A percentile compares a stretch with the other conserved stretches of the same genome.
phyloP scores from a whole-genome alignment of 108 stramenopile species.

The Parietichytrium sp. region DNA sequence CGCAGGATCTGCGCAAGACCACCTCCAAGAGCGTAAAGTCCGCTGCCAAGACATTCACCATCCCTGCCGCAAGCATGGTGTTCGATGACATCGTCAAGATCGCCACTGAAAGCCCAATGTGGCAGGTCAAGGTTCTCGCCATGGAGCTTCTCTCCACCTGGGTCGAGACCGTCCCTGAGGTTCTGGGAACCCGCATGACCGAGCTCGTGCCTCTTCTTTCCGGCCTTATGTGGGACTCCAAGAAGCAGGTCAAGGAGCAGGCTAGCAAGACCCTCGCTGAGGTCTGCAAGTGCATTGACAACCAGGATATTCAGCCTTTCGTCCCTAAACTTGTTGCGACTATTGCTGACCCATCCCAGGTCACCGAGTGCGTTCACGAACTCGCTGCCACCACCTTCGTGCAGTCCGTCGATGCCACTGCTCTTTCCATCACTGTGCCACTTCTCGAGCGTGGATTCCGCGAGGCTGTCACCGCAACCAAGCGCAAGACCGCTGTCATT shows the following conservation, averaged over 20 bases:
- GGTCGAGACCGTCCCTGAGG: constrained; percentile 70
- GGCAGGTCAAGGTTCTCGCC: constrained; percentile 76
- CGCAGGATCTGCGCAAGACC: constrained; percentile 16
- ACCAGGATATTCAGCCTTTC: constrained; percentile 76
- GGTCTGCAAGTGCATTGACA: constrained; percentile 75
- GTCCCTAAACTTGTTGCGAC: constrained; percentile 85
- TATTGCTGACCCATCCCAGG: constrained; percentile 86
- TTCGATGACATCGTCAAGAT: constrained; percentile 73
- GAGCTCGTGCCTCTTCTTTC: constrained; percentile 89
- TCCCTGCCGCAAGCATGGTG: constrained; percentile 66
- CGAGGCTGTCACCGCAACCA: constrained; percentile 68
- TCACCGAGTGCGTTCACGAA: constrained; percentile 90
- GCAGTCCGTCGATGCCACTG: constrained; percentile 94
- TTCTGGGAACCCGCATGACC: constrained; percentile 78
- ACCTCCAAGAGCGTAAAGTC: neutral
- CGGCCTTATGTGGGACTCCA: constrained; percentile 94
- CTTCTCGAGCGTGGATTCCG: constrained; percentile 90
- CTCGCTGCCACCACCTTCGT: constrained; percentile 96
- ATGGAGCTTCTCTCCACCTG: constrained; percentile 74
- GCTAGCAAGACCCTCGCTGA: constrained; percentile 71
- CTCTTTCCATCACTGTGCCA: constrained; percentile 95
- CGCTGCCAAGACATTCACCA: constrained; percentile 34
- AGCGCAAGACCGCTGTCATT: constrained; percentile 96
- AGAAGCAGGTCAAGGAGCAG: constrained; percentile 91
- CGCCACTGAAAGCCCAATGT: constrained; percentile 79